These are phyloP conservation scores for Epichloe glyceriae DNA, from an alignment of 2,329 filamentous ascomycete genomes.

Conservation along the genomic window DNA sequence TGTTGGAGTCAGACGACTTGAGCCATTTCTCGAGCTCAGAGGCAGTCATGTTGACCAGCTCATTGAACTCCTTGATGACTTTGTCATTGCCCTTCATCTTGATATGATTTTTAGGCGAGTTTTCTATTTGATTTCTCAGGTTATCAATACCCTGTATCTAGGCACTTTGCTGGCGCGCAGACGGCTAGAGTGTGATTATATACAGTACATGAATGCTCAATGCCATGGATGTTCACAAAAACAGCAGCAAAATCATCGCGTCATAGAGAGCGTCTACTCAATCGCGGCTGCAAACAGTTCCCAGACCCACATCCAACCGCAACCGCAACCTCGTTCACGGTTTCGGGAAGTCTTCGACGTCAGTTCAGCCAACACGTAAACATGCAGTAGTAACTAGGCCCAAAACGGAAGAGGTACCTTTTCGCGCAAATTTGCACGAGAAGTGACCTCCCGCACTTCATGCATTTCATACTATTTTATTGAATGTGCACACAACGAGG, in stretches of 20 bases:
- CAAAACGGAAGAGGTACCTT: no score
- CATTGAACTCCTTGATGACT: constrained; percentile 46
- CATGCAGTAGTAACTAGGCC: no score
- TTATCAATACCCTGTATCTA: no score
- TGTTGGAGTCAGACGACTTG: constrained; percentile 40
- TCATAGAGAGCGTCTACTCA: constrained; percentile 2
- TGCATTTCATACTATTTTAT: no score
- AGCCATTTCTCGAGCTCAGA: constrained; percentile 50
- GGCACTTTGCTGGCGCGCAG: not conserved
- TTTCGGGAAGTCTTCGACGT: no score
- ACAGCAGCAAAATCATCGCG: not conserved
- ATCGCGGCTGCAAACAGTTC: not conserved
- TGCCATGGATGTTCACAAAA: not conserved
- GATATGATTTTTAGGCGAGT: not conserved
- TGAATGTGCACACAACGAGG: no score
- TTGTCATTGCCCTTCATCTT: constrained; percentile 15
- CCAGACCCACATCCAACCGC: not conserved
- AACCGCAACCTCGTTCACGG: not conserved
- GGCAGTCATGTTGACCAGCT: constrained; percentile 52
- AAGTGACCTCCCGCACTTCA: no score
- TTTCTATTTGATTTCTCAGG: not conserved
- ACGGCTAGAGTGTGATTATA: not conserved
- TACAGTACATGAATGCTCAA: not conserved
- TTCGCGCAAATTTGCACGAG: no score
- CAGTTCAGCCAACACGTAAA: no score